Evolutionary conservation across 768 basidiomycete genomes (phyloP), one percentile per base, ranked within the genome.

Genomic region (Boletus huronensis): DNA sequence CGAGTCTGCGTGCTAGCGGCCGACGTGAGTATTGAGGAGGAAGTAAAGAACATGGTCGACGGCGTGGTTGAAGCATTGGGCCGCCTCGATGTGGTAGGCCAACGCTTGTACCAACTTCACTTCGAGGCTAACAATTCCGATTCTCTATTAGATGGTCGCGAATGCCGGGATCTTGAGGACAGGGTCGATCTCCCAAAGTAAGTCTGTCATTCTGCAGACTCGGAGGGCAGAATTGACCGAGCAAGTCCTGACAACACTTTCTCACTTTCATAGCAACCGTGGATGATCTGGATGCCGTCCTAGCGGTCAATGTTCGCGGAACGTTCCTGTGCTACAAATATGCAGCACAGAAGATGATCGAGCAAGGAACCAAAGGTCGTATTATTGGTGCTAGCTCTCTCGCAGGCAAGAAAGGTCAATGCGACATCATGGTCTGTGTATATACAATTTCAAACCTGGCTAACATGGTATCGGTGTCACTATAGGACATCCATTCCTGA

Each of bases 271-370:
- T 45, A 78, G 76, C 68, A 1, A 62, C 64, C 21, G 53, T 68
- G 2, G 67, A 68, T 19, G 66, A 75, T 9, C 64, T 71, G 53
- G 72, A 77, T 28, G 53, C 57, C 19, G 42, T 71, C 10, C 55
- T 74, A n/a, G 53, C 68, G 2, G 66, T 77, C 48, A 80, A 80
- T 39, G 66, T 70, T 26, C 70, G 68, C 14, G 76, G 79, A 6
- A 66, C 68, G 0, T 69, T 79, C 58, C 61, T 77, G 17, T 71
- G 70, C 47, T 77, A 76, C 57, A 78, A 77, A 54, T 66, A 72
- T 48, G 79, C 75, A 13, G 78, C 76, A 7, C 58, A 60, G 25
- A 71, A 74, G 54, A 79, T 79, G 79, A 64, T 79, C 45, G 68
- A 70, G 28, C 79, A 75, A 57, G 76, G 74, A 7, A 58, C 43